Evolutionary conservation across 2,329 filamentous ascomycete species (phyloP), one percentile per base, ranked within the genome.

Genomic region (Pestalotiopsis sp.): DNA sequence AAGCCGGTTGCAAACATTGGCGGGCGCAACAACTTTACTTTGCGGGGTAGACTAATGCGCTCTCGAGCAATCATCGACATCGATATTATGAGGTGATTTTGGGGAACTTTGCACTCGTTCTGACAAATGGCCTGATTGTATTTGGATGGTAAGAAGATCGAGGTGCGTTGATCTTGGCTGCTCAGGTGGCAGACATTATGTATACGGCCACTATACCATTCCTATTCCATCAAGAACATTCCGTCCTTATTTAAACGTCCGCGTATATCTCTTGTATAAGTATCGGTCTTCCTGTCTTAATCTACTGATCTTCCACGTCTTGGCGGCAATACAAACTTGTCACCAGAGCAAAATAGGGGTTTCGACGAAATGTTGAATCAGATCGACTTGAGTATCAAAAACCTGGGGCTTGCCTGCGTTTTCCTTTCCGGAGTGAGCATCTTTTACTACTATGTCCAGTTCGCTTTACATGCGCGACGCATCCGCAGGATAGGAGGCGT

Each of bases 401-500:
- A 61, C 35, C 35, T 57, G 7, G 35, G 20, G 30, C n/a, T 68
- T 11, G 48, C 20, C 17, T 58, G 26, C 39, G 59, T 40, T 1
- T 39, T 63, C 14, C 10, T 66, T 44, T 57, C 30, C 17, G 63
- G 40, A 26, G 4, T 55, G 22, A 40, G 13, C 17, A n/a, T 66
- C 2, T 9, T 62, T 7, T 71, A 70, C 24, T 72, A 71, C 66
- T 52, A 68, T 3, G 39, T 74, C 17, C 69, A 73, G 62, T 57
- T 58, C 26, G 70, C 58, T 17, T 66, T 70, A 56, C 17, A 75
- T 72, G 56, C 76, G 72, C 67, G 70, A 66, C 69, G 70, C 22
- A 78, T 81, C 55, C 73, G 73, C 24, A 75, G 71, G 35, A 69
- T 73, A 57, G 78, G 79, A 4, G 79, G 78, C 52, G 74, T 77